A percentile compares a stretch with the other conserved stretches of the same genome.
Evolutionary conservation across 495 filamentous ascomycete genomes (phyloP).

Genomic region (Penicillium crystallinum): DNA sequence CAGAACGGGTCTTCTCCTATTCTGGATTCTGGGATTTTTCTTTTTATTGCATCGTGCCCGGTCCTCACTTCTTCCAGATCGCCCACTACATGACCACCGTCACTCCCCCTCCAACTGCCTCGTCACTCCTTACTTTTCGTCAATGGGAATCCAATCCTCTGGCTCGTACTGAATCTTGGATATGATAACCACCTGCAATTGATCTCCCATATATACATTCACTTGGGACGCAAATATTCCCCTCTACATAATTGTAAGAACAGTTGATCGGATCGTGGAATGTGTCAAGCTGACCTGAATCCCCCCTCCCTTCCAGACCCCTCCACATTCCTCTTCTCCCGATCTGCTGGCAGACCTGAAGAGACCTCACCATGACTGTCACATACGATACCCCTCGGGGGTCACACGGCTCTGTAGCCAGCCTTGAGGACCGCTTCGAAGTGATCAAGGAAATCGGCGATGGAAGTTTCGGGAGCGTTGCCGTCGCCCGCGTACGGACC

Average conservation of each 20-base stretch:
- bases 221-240: constrained; percentile 9
- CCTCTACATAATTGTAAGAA: constrained; percentile 18
- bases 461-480: constrained; percentile 97
- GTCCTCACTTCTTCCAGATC: constrained; percentile 35
- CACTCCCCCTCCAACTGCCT: constrained; percentile 24
- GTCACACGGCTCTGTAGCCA: constrained; percentile 45
- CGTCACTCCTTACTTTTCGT: constrained; percentile 26
- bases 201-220: constrained; percentile 12
- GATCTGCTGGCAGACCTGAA: constrained; percentile 45
- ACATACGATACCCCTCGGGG: constrained; percentile 58
- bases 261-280: constrained; percentile 7
- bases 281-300: constrained; percentile 14
- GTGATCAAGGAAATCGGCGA: constrained; percentile 97
- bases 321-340: constrained; percentile 17
- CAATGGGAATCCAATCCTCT: constrained; percentile 7
- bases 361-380: constrained; percentile 58
- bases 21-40: constrained; percentile 28
- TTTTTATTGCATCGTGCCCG: constrained; percentile 33
- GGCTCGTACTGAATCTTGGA: constrained; percentile 9
- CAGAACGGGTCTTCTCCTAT: constrained; percentile 37
- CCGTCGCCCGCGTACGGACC: constrained; percentile 81
- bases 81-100: constrained; percentile 16
- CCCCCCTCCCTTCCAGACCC: constrained; percentile 6
- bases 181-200: constrained; percentile 22
- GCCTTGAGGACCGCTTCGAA: constrained; percentile 85